Conservation (phyloP, 768 basidiomycete genomes). For the Fistulinella prunicolor region DNA sequence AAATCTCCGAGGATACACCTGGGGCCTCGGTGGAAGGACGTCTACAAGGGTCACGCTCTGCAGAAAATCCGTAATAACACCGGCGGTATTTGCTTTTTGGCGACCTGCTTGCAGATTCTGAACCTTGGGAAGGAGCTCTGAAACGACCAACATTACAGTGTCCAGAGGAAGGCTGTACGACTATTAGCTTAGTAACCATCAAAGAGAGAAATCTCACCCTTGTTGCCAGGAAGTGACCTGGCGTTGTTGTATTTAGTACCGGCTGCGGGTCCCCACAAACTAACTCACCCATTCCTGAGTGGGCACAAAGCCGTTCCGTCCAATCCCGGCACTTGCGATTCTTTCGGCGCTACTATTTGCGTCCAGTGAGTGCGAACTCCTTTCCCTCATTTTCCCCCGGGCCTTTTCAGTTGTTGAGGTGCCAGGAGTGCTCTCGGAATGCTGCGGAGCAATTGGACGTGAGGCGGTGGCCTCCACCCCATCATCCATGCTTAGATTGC, state of each 20-base stretch:
- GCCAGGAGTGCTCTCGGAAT: conserved; percentile 34
- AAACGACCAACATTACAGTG: conserved; percentile 80
- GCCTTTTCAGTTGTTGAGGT: conserved; percentile 75
- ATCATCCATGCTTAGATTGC: conserved; percentile 5
- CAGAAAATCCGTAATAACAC: conserved; percentile 73
- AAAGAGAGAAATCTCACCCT: conserved; percentile 52
- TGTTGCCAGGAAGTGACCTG: conserved; percentile 95
- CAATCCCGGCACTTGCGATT: conserved; percentile 65
- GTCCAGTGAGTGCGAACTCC: conserved; percentile 53
- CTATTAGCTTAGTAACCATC: conserved; percentile 6
- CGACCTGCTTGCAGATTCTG: conserved; percentile 75
- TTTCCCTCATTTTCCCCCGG: conserved; percentile 86
- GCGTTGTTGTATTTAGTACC: conserved; percentile 1
- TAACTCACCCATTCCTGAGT: conserved; percentile 90
- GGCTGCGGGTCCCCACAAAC: neutral
- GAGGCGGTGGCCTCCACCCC: conserved; percentile 20
- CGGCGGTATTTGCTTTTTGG: conserved; percentile 58
- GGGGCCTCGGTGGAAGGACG: conserved; percentile 69
- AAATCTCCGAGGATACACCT: conserved; percentile 70
- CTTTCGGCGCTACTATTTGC: conserved; percentile 57
- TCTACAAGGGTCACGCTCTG: conserved; percentile 64
- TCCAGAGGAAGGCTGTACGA: conserved; percentile 77
- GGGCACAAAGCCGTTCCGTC: conserved; percentile 89
- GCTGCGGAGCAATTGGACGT: conserved; percentile 43
- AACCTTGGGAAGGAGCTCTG: conserved; percentile 82